Conservation (phyloP, 2,329 filamentous ascomycete species). For the Celoporthe dispersa region DNA sequence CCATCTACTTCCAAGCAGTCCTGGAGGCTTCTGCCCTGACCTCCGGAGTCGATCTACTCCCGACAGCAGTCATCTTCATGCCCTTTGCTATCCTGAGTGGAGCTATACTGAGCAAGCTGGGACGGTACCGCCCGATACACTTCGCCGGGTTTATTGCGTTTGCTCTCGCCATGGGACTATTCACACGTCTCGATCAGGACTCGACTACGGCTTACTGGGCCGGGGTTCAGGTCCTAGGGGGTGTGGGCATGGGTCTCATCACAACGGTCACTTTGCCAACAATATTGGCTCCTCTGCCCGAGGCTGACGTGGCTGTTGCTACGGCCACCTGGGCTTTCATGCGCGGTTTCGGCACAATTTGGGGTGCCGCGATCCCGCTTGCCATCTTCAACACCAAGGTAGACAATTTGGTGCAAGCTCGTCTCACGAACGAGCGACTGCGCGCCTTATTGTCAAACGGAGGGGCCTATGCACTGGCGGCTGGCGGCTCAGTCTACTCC, state of each 20-base stretch:
- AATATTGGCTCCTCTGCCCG: slow-evolving; percentile 41
- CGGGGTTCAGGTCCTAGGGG: slow-evolving; percentile 43
- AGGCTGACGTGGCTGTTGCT: slow-evolving; percentile 41
- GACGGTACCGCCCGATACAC: slow-evolving; percentile 30
- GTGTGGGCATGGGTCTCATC: slow-evolving; percentile 46
- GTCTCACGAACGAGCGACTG: neutral
- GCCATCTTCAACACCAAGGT: slow-evolving; percentile 41
- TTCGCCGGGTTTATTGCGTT: slow-evolving; percentile 37
- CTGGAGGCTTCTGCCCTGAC: too few relatives aligned
- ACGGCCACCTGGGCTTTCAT: slow-evolving; percentile 47
- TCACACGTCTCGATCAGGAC: slow-evolving; percentile 39
- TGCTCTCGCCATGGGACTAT: slow-evolving; percentile 42
- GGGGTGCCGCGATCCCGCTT: slow-evolving; percentile 46
- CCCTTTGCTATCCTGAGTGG: too few relatives aligned
- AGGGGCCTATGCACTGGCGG: neutral
- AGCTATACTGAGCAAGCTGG: too few relatives aligned
- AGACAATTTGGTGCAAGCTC: too few relatives aligned
- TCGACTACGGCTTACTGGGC: slow-evolving; percentile 42
- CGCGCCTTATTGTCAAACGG: neutral
- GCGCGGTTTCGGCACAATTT: slow-evolving; percentile 45
- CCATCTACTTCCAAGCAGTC: too few relatives aligned
- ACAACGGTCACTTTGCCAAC: slow-evolving; percentile 46
- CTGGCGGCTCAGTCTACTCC: too few relatives aligned
- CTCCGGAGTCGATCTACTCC: too few relatives aligned
- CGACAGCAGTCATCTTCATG: too few relatives aligned